Percentiles rank a stretch among this genome's conserved stretches.
Conservation (phyloP, 2,329 filamentous ascomycete species). For the Whalleya microplaca region DNA sequence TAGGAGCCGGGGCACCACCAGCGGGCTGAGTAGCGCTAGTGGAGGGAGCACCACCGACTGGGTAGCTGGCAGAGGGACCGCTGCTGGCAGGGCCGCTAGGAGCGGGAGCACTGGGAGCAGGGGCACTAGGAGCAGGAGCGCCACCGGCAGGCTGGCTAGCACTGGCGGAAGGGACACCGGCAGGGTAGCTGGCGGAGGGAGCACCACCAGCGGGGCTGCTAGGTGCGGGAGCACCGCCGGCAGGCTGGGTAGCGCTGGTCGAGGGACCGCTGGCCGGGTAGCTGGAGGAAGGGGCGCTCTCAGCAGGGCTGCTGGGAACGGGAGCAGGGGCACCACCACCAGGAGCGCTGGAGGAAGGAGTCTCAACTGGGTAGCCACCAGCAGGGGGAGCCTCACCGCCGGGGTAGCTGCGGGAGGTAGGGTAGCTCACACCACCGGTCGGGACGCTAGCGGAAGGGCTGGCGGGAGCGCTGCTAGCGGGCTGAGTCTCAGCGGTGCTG, state of each 20-base stretch:
- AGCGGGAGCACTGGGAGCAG: neutral
- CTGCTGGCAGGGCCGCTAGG: neutral
- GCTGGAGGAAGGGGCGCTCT: neutral
- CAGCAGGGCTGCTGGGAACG: no score
- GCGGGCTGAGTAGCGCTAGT: constrained; percentile 1
- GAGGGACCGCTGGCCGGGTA: constrained; percentile 2
- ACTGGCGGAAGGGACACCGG: neutral
- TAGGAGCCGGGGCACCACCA: constrained; percentile 2
- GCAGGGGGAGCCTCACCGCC: neutral
- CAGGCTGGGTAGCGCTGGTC: neutral
- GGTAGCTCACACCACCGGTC: neutral
- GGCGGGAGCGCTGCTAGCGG: neutral
- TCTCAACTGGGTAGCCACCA: neutral
- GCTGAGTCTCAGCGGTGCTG: constrained; percentile 6
- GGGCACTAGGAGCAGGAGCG: neutral
- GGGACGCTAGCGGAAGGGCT: constrained; percentile 1
- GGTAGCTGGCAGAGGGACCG: constrained; percentile 3
- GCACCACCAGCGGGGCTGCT: neutral
- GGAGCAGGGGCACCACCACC: neutral
- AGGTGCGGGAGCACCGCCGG: constrained; percentile 2
- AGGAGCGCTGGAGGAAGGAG: neutral
- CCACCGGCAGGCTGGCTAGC: neutral
- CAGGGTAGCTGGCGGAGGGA: neutral
- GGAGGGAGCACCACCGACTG: neutral
- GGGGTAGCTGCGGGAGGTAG: neutral